Percentiles rank a stretch among this genome's conserved stretches.
These are phyloP conservation scores for Candida alai DNA, from an alignment of 805 yeast genomes.

Conservation along the genomic window DNA sequence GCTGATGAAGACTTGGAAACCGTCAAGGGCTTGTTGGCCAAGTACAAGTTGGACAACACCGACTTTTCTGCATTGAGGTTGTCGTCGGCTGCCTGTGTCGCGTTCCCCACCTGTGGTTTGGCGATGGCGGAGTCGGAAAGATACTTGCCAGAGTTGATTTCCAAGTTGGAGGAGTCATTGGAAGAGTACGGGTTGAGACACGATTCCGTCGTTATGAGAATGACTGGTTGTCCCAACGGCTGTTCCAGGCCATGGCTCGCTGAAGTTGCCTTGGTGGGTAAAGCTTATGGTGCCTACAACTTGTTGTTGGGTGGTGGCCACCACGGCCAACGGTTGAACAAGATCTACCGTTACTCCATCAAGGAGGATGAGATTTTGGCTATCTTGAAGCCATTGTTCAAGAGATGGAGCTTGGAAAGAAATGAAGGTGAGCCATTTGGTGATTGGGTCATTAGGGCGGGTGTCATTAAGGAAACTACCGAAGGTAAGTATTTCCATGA, in stretches of 20 bases:
- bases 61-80: conserved; percentile 79
- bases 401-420: conserved; percentile 92
- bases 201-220: conserved; percentile 92
- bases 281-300: conserved; percentile 90
- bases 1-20: conserved; percentile 61
- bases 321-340: conserved; percentile 88
- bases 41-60: conserved; percentile 81
- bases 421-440: conserved; percentile 92
- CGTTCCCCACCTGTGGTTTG: conserved; percentile 96
- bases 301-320: conserved; percentile 95
- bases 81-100: conserved; percentile 95
- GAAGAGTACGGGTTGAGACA: conserved; percentile 93
- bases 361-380: conserved; percentile 84
- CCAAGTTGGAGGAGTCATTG: conserved; percentile 78
- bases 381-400: conserved; percentile 79
- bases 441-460: conserved; percentile 82
- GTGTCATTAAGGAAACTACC: conserved; percentile 81
- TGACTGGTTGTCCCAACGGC: conserved; percentile 99
- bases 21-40: conserved; percentile 60
- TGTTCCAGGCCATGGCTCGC: conserved; percentile 99
- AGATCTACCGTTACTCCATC: conserved; percentile 80
- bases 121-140: conserved; percentile 99
- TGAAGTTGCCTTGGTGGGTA: conserved; percentile 92
- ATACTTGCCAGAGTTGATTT: conserved; percentile 75
- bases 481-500: conserved; percentile 96